These are phyloP conservation scores for Melampsora allii-populina DNA, from an alignment of 1,284 basidiomycete genomes.

Conservation along the genomic window DNA sequence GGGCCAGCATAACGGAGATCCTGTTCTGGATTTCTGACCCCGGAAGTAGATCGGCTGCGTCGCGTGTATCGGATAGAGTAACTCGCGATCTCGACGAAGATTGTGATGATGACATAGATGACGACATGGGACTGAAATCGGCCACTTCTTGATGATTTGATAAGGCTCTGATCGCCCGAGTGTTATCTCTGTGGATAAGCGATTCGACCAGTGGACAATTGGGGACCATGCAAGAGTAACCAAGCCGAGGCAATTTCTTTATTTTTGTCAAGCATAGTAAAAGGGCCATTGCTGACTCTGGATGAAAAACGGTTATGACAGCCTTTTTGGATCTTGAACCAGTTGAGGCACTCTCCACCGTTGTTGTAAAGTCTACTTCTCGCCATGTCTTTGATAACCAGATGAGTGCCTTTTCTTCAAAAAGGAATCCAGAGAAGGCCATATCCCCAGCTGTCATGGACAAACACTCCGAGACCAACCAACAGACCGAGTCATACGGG, in stretches of 20 bases:
- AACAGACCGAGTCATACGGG: conserved; percentile 79
- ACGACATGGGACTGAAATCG: background rate
- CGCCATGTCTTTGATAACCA: conserved; percentile 80
- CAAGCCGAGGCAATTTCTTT: background rate
- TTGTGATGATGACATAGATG: background rate
- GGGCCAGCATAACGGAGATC: conserved; percentile 11
- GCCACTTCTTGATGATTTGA: background rate
- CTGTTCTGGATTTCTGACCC: conserved; percentile 3
- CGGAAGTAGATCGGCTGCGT: background rate
- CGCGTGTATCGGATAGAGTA: too few species aligned
- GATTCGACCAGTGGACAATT: conserved; percentile 3
- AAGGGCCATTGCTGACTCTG: conserved; percentile 12
- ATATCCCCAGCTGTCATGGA: conserved; percentile 69
- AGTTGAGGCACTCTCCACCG: conserved; percentile 7
- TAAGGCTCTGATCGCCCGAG: background rate
- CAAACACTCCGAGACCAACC: conserved; percentile 65
- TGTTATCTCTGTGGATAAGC: background rate
- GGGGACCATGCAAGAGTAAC: background rate
- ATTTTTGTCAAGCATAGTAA: conserved; percentile 3
- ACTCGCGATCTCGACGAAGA: background rate
- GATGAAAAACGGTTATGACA: conserved; percentile 13
- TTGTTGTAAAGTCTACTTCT: conserved; percentile 54
- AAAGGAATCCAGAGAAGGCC: conserved; percentile 69
- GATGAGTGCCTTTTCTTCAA: conserved; percentile 74
- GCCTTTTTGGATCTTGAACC: conserved; percentile 15